These are phyloP conservation scores for Fraxinus sp. DNA, from an alignment of 305 asterid species.

Conservation along the genomic window DNA sequence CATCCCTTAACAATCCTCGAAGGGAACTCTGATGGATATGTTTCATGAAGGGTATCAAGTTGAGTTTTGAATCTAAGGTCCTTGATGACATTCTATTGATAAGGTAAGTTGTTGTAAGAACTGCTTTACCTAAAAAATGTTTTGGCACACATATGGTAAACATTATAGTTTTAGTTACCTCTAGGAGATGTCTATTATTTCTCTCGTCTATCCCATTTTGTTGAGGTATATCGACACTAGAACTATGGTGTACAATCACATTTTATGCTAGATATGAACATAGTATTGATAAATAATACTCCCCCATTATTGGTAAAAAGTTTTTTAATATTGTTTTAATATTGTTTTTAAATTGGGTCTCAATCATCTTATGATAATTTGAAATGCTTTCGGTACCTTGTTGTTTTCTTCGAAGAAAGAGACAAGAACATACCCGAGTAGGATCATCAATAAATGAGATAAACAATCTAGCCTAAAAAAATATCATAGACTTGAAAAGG, in stretches of 20 bases:
- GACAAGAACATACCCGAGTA: not conserved
- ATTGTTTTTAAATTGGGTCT: not conserved
- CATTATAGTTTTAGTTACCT: not conserved
- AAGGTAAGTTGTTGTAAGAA: not conserved
- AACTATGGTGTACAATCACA: not conserved
- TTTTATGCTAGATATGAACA: not conserved
- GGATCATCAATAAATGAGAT: not conserved
- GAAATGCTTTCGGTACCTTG: not conserved
- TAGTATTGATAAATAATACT: not conserved
- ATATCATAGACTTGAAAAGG: not conserved
- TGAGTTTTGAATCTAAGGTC: not conserved
- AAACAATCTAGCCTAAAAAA: not conserved
- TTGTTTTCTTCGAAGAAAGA: not conserved
- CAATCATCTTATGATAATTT: no score
- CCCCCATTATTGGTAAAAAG: not conserved
- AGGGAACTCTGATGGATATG: not conserved
- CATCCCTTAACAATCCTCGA: not conserved
- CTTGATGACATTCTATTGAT: not conserved
- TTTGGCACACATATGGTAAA: not conserved
- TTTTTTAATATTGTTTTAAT: no score
- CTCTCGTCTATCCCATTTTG: not conserved
- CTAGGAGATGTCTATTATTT: not conserved
- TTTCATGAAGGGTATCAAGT: not conserved
- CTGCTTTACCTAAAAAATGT: not conserved
- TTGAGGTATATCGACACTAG: not conserved